Evolutionary conservation across 805 yeast genomes (phyloP).

Genomic region (Candida arabinofermentans): DNA sequence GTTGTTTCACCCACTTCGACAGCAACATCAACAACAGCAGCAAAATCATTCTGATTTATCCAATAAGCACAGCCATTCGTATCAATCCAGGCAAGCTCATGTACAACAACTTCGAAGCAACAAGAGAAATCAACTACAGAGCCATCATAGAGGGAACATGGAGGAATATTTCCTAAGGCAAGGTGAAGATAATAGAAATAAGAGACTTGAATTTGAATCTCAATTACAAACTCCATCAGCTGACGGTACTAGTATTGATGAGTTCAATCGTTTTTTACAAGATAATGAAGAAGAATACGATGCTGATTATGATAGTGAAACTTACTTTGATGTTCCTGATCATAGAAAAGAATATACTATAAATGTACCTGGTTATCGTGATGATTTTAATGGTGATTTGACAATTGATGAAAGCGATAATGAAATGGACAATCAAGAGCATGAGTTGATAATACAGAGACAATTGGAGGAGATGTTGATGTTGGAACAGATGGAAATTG

Average conservation of each 20-base stretch:
- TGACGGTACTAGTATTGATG: slow-evolving; percentile 9
- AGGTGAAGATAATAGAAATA: slow-evolving; percentile 14
- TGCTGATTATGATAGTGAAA: slow-evolving; percentile 25
- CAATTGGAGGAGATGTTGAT: slow-evolving; percentile 28
- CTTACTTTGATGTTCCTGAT: background rate
- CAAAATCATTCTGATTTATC: slow-evolving; percentile 1
- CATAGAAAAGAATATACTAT: background rate
- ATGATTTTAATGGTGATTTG: background rate
- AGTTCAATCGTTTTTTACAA: slow-evolving; percentile 15
- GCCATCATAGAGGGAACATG: slow-evolving; percentile 23
- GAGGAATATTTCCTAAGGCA: slow-evolving; percentile 25
- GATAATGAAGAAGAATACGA: slow-evolving; percentile 23
- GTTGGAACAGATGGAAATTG: slow-evolving; percentile 27
- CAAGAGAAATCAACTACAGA: slow-evolving; percentile 12
- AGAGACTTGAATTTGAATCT: slow-evolving; percentile 19
- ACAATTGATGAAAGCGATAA: background rate
- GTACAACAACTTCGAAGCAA: slow-evolving; percentile 7
- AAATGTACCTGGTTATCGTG: background rate
- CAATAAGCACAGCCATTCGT: slow-evolving; percentile 1
- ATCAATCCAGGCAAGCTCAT: background rate
- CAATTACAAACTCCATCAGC: background rate
- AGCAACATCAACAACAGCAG: slow-evolving; percentile 1
- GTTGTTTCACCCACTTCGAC: slow-evolving; percentile 19
- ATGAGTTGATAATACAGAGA: slow-evolving; percentile 10
- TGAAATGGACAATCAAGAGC: background rate